Percentiles rank a stretch among this genome's conserved stretches.
Evolutionary conservation across 257 asterid genomes (phyloP).

Genomic region (Penstemon eatonii): DNA sequence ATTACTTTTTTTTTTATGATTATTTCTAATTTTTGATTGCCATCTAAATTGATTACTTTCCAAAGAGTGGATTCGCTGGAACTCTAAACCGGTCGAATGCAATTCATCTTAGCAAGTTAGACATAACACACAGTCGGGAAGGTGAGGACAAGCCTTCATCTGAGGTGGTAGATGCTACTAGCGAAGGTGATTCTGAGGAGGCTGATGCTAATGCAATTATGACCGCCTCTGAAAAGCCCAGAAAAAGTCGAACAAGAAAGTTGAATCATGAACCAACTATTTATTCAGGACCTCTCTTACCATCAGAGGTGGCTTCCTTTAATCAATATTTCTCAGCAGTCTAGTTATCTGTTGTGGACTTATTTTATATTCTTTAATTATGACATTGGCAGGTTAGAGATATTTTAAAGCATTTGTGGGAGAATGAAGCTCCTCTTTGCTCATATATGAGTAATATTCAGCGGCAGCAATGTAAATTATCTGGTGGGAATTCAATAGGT

Average conservation of each 20-base stretch:
- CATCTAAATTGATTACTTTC: slow-evolving; percentile 15
- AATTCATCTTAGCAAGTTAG: slow-evolving; percentile 41
- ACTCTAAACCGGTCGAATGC: slow-evolving; percentile 39
- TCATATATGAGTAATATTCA: slow-evolving; percentile 71
- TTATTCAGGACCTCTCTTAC: slow-evolving; percentile 61
- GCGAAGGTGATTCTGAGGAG: slow-evolving; percentile 42
- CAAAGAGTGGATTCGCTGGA: slow-evolving; percentile 44
- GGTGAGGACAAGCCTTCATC: slow-evolving; percentile 49
- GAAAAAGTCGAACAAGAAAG: slow-evolving; percentile 27
- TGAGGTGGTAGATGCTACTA: slow-evolving; percentile 57
- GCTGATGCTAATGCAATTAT: slow-evolving; percentile 48
- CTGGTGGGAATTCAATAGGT: slow-evolving; percentile 40
- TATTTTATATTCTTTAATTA: slow-evolving; percentile 22
- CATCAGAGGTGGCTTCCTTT: slow-evolving; percentile 65
- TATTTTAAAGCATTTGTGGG: slow-evolving; percentile 72
- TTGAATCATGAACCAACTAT: slow-evolving; percentile 34
- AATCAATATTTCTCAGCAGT: slow-evolving; percentile 5
- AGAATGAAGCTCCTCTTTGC: slow-evolving; percentile 78
- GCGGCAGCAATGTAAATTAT: slow-evolving; percentile 39
- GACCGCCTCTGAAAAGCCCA: slow-evolving; percentile 30
- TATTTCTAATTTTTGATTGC: slow-evolving; percentile 19
- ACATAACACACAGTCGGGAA: slow-evolving; percentile 38
- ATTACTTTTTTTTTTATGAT: slow-evolving; percentile 9
- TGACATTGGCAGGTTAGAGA: slow-evolving; percentile 63
- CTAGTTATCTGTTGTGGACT: slow-evolving; percentile 4